Percentiles rank a stretch among this genome's conserved stretches.
phyloP scores from a whole-genome alignment of 768 basidiomycete genomes.

The Lactarius pseudohatsudake region DNA sequence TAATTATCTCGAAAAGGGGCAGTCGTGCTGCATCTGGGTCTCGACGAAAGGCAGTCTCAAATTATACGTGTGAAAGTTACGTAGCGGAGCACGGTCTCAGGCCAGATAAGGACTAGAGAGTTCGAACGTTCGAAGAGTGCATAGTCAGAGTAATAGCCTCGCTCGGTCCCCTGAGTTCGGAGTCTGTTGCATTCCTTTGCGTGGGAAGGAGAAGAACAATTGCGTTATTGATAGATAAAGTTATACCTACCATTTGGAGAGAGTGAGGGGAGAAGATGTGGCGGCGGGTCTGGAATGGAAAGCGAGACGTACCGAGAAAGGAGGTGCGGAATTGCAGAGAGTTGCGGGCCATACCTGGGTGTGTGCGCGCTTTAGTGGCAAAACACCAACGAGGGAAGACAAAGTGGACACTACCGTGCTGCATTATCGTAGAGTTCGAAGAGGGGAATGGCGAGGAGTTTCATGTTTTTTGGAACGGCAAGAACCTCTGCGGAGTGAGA shows the following conservation, averaged over 20 bases:
- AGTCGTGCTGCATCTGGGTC: not conserved
- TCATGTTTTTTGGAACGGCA: slow-evolving; percentile 98
- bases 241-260: slow-evolving; percentile 38
- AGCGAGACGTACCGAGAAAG: slow-evolving; percentile 63
- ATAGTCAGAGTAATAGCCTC: not conserved
- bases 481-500: slow-evolving; percentile 67
- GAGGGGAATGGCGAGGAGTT: slow-evolving; percentile 91
- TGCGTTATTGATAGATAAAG: slow-evolving; percentile 29
- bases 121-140: slow-evolving; percentile 5
- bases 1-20: not conserved
- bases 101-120: not conserved
- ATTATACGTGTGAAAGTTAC: slow-evolving; percentile 18
- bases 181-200: not conserved
- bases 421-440: slow-evolving; percentile 99
- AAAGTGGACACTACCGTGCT: slow-evolving; percentile 55
- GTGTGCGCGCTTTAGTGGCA: not conserved
- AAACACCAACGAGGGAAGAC: not conserved
- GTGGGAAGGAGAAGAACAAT: slow-evolving; percentile 3
- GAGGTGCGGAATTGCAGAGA: slow-evolving; percentile 91
- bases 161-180: not conserved
- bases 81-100: slow-evolving; percentile 4
- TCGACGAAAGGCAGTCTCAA: slow-evolving; percentile 8
- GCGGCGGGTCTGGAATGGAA: slow-evolving; percentile 4
- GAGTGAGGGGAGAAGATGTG: slow-evolving; percentile 1
- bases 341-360: slow-evolving; percentile 82